Base-by-base conservation (phyloP, 805 yeast genomes). In the Wickerhamiella lipophila region DNA sequence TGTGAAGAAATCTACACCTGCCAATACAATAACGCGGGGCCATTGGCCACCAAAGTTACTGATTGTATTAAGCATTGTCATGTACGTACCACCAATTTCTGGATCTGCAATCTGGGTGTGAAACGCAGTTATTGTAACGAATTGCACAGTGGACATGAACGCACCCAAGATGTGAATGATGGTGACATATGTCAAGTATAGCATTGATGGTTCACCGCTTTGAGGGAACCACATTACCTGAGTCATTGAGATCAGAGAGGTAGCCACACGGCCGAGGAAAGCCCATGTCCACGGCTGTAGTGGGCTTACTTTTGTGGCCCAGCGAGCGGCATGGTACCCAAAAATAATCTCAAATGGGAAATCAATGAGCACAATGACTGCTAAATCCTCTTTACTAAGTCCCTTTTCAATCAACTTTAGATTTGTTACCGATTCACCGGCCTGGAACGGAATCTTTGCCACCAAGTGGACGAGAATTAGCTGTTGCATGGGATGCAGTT, bases 81-180 rank as follows among this genome's bases (percentile, higher is more conserved):
- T 89, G 64, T 92, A 92, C 0, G 98, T 92, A 1, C 98, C 98
- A 15, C 98, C 98, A 58, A 92, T 84, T 16, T 79, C 66, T 0
- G 98, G 97, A 62, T 92, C 98, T 1, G 98, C 95, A 49, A 92
- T 83, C 57, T 81, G 79, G 2, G 96, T 89, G 66, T 89, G 96
- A 71, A 92, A 92, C 0, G 97, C 94, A 60, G 87, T 82, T 39
- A 92, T 78, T 1, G 94, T 83, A 16, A 92, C 97, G 67, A 92
- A 89, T 65, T 89, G 97, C 50, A 92, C 80, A 0, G 98, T 92
- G 5, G 87, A 75, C 94, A 89, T 84, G 65, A 92, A 88, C 8
- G 94, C 83, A 15, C 94, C 84, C 30, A 85, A 62, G 25, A 89
- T 70, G 64, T 92, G 96, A 58, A 84, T 95, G 9, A 80, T 56